Base-by-base conservation (phyloP, 2,329 filamentous ascomycete genomes). In the Colletotrichum sojae region DNA sequence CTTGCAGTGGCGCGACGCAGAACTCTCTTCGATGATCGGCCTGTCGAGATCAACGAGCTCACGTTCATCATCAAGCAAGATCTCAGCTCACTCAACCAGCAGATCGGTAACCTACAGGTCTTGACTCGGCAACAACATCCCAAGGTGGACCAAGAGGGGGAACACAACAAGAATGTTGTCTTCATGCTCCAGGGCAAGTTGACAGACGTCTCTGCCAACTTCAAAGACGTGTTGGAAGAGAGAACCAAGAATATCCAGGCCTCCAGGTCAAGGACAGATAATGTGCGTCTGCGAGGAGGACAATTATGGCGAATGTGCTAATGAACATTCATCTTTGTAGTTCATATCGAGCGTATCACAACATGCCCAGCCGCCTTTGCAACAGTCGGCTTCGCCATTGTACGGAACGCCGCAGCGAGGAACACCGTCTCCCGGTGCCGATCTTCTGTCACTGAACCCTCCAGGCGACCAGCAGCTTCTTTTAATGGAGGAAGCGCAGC, bases 191-290 rank as follows among this genome's bases (percentile, higher is more conserved):
- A 98, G 81, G 94, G 94, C 71, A 96, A 96, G 77, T 85, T 98
- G 48, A 95, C 94, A 46, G 94, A 97, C 76, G 71, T 99, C 4
- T 93, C 93, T 27, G 94, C 92, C 71, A 97, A 95, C 79, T 98
- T 99, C 87, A 98, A 98, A 81, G 95, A 98, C 75, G 95, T 98
- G 6, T 86, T 99, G 10, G 96, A 99, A 80, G 93, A 97, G 49
- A 90, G 96, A 67, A 98, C 96, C 61, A 97, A 97, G 85, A 99
- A 98, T 80, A 97, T 99, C 72, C 96, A 98, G 81, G 96, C 95
- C 3, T 97, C 94, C 67, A 88, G 94, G 69, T 94, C 94, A 53
- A 86, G 96, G 73, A 98, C 96, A 22, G 96, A 98, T 81, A 97
- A 98, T 77, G 66, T 69, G 22, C 25, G 66, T 46, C 45, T 10